Evolutionary conservation across 148 eudicot species (phyloP), one percentile per base, ranked within the genome.

Genomic region (Polygonum aviculare): DNA sequence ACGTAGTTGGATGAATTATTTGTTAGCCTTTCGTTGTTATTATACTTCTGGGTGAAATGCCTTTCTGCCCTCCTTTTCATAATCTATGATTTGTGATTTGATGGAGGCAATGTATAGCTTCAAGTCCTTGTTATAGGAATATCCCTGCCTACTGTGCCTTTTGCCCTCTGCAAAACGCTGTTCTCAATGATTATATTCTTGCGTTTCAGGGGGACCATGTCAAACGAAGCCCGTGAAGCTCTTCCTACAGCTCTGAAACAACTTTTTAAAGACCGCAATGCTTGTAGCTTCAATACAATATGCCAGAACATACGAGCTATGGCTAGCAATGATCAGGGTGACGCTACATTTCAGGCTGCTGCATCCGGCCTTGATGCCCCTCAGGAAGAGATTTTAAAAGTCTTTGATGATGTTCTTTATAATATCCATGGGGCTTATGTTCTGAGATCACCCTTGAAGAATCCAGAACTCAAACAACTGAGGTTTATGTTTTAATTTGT

Each of bases 271-370:
- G 76, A 67, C 50, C 82, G 84, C 79, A 86, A 88, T 81, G 90
- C 85, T 88, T 92, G 96, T 91, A 92, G 98, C 79, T 79, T 85
- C 57, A 86, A 83, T 76, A 84, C 88, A 79, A 92, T 95, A 41
- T 79, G 89, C 82, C 88, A 87, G 74, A 84, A 86, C 50, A 75
- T 95, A 75, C 83, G 97, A 83, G 89, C 83, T 35, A 79, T 86
- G 82, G 94, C 93, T 5, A 80, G 89, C 74, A 83, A 88, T 72
- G 74, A 84, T 74, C 74, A 80, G 78, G 84, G 80, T 31, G 82
- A 75, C 71, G 76, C 79, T 59, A 85, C 85, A 73, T 81, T 83
- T 18, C 65, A 65, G 54, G 87, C 88, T 50, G 98, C 94, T 54
- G 88, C 87, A 49, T 70, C 44, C 35, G 86, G 78, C 74, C 82